A percentile compares a stretch with the other conserved stretches of the same genome.
These are phyloP conservation scores for Tulasnella sp. DNA, from an alignment of 768 basidiomycete genomes.

Conservation along the genomic window DNA sequence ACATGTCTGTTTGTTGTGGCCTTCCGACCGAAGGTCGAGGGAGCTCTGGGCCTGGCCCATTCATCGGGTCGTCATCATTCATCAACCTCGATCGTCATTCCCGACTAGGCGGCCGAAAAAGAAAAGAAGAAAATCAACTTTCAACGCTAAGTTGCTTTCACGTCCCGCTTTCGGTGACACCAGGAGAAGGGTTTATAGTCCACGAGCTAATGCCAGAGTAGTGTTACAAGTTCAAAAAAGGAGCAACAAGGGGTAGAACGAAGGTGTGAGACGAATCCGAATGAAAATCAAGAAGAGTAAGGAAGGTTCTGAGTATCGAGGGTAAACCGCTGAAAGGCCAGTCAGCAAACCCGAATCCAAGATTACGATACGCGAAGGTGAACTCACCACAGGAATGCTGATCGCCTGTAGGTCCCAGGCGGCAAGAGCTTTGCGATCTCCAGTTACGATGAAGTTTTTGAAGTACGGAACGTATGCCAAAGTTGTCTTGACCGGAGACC, in stretches of 20 bases:
- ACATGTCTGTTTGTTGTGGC: no score
- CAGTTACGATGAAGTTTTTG: not conserved
- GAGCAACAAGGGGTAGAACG: not conserved
- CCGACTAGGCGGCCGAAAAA: no score
- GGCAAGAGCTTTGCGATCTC: not conserved
- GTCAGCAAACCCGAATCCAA: not conserved
- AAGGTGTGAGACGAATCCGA: not conserved
- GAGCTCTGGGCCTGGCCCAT: no score
- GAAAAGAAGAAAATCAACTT: no score
- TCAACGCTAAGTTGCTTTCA: no score
- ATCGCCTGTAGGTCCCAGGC: not conserved
- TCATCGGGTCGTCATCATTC: no score
- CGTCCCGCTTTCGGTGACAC: no score
- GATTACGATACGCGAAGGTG: not conserved
- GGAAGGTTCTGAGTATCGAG: not conserved
- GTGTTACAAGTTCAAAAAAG: not conserved
- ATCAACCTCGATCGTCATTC: no score
- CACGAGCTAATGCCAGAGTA: no score
- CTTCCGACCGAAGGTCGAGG: no score
- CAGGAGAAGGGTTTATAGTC: no score
- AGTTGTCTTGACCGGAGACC: not conserved
- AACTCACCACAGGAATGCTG: not conserved
- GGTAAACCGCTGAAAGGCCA: not conserved
- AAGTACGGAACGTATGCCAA: not conserved
- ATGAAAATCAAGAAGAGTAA: not conserved